Conservation (phyloP, 2,329 filamentous ascomycete genomes). For the Stemphylium vesicarium region DNA sequence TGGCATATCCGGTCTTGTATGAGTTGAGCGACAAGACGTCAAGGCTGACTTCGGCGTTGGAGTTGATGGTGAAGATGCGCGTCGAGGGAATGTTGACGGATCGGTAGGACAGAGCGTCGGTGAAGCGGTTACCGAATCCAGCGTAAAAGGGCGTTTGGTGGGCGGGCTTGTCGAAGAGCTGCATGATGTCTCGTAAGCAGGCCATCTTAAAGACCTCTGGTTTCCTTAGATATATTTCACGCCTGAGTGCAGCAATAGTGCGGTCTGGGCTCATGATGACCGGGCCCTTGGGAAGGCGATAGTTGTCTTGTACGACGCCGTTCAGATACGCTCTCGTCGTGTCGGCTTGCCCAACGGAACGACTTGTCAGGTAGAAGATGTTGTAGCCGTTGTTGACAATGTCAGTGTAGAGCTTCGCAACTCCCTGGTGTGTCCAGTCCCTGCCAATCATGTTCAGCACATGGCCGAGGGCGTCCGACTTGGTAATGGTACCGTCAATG, state of each 20-base stretch:
- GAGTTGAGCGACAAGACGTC: slow-evolving; percentile 91
- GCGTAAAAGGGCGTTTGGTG: slow-evolving; percentile 89
- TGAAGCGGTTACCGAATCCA: slow-evolving; percentile 94
- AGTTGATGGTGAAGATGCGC: slow-evolving; percentile 98
- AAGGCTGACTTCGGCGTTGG: slow-evolving; percentile 91
- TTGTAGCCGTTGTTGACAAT: slow-evolving; percentile 97
- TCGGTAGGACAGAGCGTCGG: slow-evolving; percentile 93
- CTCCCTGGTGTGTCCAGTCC: slow-evolving; percentile 96
- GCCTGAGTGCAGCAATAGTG: slow-evolving; percentile 88
- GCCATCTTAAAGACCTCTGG: slow-evolving; percentile 99
- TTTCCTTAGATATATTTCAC: slow-evolving; percentile 93
- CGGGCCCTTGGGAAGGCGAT: slow-evolving; percentile 83
- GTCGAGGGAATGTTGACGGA: slow-evolving; percentile 94
- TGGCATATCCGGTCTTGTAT: slow-evolving; percentile 95
- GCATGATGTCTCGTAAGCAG: slow-evolving; percentile 90
- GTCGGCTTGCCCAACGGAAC: slow-evolving; percentile 92
- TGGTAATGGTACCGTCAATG: slow-evolving; percentile 98
- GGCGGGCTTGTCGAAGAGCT: slow-evolving; percentile 70
- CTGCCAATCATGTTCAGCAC: slow-evolving; percentile 95
- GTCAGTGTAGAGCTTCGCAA: slow-evolving; percentile 96
- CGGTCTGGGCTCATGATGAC: slow-evolving; percentile 95
- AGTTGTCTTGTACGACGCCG: slow-evolving; percentile 86
- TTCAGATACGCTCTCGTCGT: slow-evolving; percentile 87
- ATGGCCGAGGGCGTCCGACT: slow-evolving; percentile 92
- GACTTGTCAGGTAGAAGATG: slow-evolving; percentile 95